phyloP scores from a whole-genome alignment of 108 stramenopile species.

The Poteriospumella lacustris region DNA sequence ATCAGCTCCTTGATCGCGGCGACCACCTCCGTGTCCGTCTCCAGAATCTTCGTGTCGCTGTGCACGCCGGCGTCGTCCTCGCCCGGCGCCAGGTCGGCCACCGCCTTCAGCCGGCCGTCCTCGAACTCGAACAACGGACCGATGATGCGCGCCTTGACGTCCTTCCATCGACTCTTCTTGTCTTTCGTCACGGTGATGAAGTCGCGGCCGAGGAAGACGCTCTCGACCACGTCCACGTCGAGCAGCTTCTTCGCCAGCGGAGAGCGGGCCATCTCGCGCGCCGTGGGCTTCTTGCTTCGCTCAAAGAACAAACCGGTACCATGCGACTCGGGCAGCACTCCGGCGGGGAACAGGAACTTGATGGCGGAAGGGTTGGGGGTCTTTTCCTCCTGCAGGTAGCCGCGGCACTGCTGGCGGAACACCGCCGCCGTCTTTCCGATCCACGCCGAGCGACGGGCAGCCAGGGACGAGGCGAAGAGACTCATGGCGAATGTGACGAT shows the following conservation, averaged over 20 bases:
- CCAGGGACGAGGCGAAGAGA: no score
- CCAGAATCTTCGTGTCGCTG: conserved; percentile 85
- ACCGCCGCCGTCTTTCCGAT: no score
- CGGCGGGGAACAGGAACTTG: conserved; percentile 88
- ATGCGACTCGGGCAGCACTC: conserved; percentile 52
- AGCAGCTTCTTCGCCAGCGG: conserved; percentile 76
- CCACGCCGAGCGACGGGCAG: no score
- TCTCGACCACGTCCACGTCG: conserved; percentile 73
- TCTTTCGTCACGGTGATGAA: conserved; percentile 95
- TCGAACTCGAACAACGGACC: conserved; percentile 85
- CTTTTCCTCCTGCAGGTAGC: conserved; percentile 90
- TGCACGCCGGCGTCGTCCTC: conserved; percentile 61
- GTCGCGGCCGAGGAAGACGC: conserved; percentile 82
- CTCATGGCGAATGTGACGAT: no score
- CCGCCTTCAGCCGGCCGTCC: no score
- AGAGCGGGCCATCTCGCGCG: conserved; percentile 62
- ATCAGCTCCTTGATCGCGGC: conserved; percentile 98
- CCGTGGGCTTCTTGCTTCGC: conserved; percentile 43
- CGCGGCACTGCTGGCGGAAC: no score
- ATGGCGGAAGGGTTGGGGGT: conserved; percentile 95
- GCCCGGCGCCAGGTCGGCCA: conserved; percentile 52
- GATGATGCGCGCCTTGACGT: conserved; percentile 77
- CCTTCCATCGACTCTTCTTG: conserved; percentile 72
- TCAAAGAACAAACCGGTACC: conserved; percentile 59
- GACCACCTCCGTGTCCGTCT: conserved; percentile 90